Evolutionary conservation across 73 alveolate species (phyloP), one percentile per base, ranked within the genome.

Genomic region (Breviolum minutum): DNA sequence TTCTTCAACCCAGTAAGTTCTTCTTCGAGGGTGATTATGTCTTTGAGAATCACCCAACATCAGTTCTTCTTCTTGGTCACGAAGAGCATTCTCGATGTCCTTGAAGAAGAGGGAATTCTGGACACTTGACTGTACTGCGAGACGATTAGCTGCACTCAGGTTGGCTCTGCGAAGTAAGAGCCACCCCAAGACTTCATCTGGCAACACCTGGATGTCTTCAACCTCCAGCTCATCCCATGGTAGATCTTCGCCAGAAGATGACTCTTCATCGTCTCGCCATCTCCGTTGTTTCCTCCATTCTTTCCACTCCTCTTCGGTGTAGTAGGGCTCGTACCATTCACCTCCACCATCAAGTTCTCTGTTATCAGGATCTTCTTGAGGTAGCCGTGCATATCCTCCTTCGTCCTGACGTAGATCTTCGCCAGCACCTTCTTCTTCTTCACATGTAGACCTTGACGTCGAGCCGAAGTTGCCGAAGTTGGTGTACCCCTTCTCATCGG

Each of bases 1-100:
- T 29, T 80, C 88, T 13, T 80, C 88, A 2, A 80, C 88, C 88
- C 88, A 80, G 48, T 32, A 80, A 30, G 68, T 80, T 13, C 88
- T 2, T 13, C 88, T 32, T 12, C 48, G 30, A 8, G 2, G 40
- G 12, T 40, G 68, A 2, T 24, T 62, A 27, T 24, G 27, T 76
- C 87, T 20, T 30, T 5, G 29, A 11, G 12, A 27, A 30, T 80
- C 88, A 10, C 68, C 88, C 3, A 14, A 66, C 0, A 80, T 8
- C 0, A 80, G 69, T 30, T 80, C 68, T 40, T 80, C 88, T 30
- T 80, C 88, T 40, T 80, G 88, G 48, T 80, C 88, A 11, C 88
- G 64, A 0, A 80, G 29, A 1, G 88, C 68, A 40, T 14, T 40
- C 32, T 80, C 88, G 40, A 80, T 13, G 88, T 80, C 88, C 0